Evolutionary conservation across 768 basidiomycete species (phyloP), one percentile per base, ranked within the genome.

Genomic region (Leccinum subtestaceum): DNA sequence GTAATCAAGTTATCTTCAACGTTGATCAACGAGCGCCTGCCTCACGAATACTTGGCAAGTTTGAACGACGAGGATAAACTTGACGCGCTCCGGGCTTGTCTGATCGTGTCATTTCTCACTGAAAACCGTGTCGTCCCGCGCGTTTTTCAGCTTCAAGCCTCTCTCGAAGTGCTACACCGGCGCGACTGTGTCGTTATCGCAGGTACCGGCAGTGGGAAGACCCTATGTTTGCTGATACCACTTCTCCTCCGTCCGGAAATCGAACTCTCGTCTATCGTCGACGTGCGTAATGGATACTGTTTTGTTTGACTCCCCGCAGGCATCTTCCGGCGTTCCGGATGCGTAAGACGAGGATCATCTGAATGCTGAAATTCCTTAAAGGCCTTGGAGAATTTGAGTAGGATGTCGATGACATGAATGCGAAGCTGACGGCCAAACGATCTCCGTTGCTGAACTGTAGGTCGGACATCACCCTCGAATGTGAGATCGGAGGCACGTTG

Each of bases 231-330:
- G 34, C 34, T 36, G 34, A 36, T 36, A 36, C 34, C 34, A 7
- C 34, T 36, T 36, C 34, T 36, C 34, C 34, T 36, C 34, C 43
- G 4, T 10, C 45, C 60, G 1, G 54, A 31, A 2, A 61, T 10
- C 1, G 57, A 61, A 13, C 57, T 62, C n/a, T 62, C 52, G 4
- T 62, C 52, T 2, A 62, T 62, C 0, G 52, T 62, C 4, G 61
- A 62, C 0, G 58, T 59, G 0, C 38, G 12, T 1, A 62, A 11
- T 0, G 38, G 61, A 8, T 21, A 62, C 9, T 59, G 61, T 3
- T 31, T 56, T 0, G 54, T 59, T 2, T 8, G 5, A 6, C 31
- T 6, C 0, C 57, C 53, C 2, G 2, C 8, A 6, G 43, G 43
- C 43, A 17, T 19, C 17, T 43, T 43, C 9, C 43, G 7, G 8